These are phyloP conservation scores for Paraphoma chrysanthemicola DNA, from an alignment of 2,329 filamentous ascomycete genomes.

Conservation along the genomic window DNA sequence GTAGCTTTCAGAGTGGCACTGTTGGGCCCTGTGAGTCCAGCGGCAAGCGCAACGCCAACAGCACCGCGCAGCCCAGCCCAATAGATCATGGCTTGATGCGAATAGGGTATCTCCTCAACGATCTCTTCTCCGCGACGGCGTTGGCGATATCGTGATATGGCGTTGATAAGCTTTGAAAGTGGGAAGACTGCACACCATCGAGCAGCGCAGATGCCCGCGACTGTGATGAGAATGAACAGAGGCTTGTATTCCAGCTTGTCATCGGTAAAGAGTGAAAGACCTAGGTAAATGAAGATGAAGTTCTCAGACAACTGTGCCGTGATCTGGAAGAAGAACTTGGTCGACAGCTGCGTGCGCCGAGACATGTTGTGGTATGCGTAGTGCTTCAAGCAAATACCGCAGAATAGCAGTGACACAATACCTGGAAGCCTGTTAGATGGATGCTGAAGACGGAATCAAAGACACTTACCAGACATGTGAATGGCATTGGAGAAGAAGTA, in stretches of 20 bases:
- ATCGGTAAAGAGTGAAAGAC: constrained; percentile 92
- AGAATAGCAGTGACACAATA: constrained; percentile 96
- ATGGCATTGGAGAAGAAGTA: constrained; percentile 98
- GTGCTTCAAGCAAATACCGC: constrained; percentile 97
- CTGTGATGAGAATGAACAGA: constrained; percentile 90
- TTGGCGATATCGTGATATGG: constrained; percentile 87
- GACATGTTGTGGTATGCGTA: constrained; percentile 99
- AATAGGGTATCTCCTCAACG: constrained; percentile 83
- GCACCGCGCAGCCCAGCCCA: constrained; percentile 96
- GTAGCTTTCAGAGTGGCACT: constrained; percentile 86
- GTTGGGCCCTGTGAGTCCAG: constrained; percentile 83
- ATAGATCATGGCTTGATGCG: constrained; percentile 99
- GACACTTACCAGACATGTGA: constrained; percentile 90
- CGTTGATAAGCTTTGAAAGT: constrained; percentile 87
- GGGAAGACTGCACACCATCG: constrained; percentile 96
- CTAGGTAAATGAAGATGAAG: constrained; percentile 99
- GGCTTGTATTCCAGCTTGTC: constrained; percentile 88
- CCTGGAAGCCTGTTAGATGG: constrained; percentile 60
- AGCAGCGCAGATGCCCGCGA: constrained; percentile 88
- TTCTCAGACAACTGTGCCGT: constrained; percentile 96
- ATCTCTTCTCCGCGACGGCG: constrained; percentile 73
- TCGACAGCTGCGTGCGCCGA: constrained; percentile 92
- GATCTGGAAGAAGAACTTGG: constrained; percentile 96
- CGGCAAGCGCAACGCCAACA: constrained; percentile 92
- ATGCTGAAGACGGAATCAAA: no score